These are phyloP conservation scores for Puccinia sorghi DNA, from an alignment of 1,284 basidiomycete genomes.

Conservation along the genomic window DNA sequence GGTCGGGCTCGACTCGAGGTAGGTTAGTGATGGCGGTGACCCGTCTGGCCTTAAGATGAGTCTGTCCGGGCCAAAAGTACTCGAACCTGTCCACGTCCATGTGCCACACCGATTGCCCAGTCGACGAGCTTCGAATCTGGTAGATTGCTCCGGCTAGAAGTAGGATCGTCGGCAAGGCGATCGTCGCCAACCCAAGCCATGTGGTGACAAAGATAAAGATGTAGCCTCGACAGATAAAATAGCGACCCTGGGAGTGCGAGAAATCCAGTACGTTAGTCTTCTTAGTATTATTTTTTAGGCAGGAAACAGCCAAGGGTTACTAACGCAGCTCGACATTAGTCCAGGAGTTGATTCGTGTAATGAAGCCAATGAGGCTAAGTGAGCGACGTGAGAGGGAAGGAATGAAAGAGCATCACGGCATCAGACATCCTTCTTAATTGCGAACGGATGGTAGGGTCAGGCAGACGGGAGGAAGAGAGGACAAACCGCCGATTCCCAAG, in stretches of 20 bases:
- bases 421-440: neutral
- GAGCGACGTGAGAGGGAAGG: neutral
- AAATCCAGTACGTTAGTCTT: no score
- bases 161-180: slow-evolving; percentile 18
- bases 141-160: slow-evolving; percentile 5
- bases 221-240: slow-evolving; percentile 46
- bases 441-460: neutral
- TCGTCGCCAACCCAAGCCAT: slow-evolving; percentile 22
- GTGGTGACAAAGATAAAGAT: slow-evolving; percentile 37
- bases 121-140: neutral
- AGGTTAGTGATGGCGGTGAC: neutral
- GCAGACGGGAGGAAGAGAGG: neutral
- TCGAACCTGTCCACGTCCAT: slow-evolving; percentile 26
- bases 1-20: slow-evolving; percentile 8
- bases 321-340: slow-evolving; percentile 43
- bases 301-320: neutral
- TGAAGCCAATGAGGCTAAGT: slow-evolving; percentile 15
- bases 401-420: neutral
- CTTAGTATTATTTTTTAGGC: no score
- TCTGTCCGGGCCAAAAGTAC: slow-evolving; percentile 45
- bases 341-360: slow-evolving; percentile 44
- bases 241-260: slow-evolving; percentile 11
- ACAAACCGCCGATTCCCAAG: slow-evolving; percentile 12
- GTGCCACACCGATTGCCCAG: neutral
- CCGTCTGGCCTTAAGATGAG: slow-evolving; percentile 10